Conservation (phyloP, 805 yeast genomes). For the Kodamaea hsintzibuensis region DNA sequence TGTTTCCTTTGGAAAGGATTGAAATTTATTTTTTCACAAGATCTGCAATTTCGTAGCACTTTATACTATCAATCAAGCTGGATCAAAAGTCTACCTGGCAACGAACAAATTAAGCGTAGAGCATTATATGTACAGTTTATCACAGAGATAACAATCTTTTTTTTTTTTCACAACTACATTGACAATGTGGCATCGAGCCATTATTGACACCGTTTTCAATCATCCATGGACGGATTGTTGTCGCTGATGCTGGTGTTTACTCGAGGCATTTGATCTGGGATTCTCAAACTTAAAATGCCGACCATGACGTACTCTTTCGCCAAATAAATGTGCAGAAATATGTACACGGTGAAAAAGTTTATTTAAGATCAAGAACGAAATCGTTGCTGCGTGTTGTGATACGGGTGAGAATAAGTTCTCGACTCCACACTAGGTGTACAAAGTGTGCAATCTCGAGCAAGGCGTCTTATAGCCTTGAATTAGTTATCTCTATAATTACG, state of each 20-base stretch:
- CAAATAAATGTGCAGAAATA: not conserved
- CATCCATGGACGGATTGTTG: not conserved
- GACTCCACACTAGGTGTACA: no score
- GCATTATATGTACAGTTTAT: not conserved
- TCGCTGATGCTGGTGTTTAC: not conserved
- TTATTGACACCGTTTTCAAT: not conserved
- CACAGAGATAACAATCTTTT: constrained; percentile 1
- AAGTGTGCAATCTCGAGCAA: no score
- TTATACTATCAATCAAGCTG: not conserved
- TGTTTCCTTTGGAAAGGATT: constrained; percentile 2
- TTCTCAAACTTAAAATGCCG: not conserved
- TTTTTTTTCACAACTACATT: not conserved
- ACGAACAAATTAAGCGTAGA: not conserved
- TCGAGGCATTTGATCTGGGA: not conserved
- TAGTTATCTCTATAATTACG: not conserved
- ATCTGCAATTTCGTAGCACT: not conserved
- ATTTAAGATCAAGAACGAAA: not conserved
- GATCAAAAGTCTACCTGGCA: constrained; percentile 6
- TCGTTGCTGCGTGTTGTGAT: not conserved
- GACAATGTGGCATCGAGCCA: not conserved
- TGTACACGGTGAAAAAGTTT: not conserved
- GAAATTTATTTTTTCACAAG: constrained; percentile 2
- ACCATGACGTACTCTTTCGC: not conserved
- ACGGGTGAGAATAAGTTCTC: not conserved
- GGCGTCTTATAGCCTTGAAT: no score